A percentile compares a stretch with the other conserved stretches of the same genome.
Conservation (phyloP, 805 yeast species). For the Kluyveromyces aestuarii region DNA sequence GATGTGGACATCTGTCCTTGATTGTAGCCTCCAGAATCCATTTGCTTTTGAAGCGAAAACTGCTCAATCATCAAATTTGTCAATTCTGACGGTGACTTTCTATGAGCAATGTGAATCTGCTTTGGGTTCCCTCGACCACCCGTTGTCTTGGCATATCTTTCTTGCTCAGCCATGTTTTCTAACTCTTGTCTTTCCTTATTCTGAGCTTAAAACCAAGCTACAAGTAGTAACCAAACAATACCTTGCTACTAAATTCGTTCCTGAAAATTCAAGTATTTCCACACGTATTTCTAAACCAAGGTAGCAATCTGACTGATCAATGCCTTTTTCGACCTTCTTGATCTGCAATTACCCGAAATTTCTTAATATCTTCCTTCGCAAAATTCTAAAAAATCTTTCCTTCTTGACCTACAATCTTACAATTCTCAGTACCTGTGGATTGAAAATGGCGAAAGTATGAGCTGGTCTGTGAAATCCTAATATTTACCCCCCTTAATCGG, state of each 20-base stretch:
- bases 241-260: too few species aligned
- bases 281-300: too few species aligned
- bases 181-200: background rate
- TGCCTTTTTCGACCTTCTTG: background rate
- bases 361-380: background rate
- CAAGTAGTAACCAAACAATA: too few species aligned
- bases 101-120: constrained; percentile 87
- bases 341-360: background rate
- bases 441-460: background rate
- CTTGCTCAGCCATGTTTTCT: constrained; percentile 8
- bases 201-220: background rate
- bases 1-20: constrained; percentile 81
- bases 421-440: too few species aligned
- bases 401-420: background rate
- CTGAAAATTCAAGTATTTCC: too few species aligned
- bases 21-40: constrained; percentile 37
- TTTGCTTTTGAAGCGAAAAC: constrained; percentile 77
- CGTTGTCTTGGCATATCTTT: constrained; percentile 21
- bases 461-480: background rate
- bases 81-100: constrained; percentile 91
- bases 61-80: constrained; percentile 91
- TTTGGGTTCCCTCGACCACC: constrained; percentile 40
- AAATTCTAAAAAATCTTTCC: background rate
- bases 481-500: background rate
- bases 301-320: background rate